These are phyloP conservation scores for Pseudogymnoascus sp. DNA, from an alignment of 2,329 filamentous ascomycete species.

Conservation along the genomic window DNA sequence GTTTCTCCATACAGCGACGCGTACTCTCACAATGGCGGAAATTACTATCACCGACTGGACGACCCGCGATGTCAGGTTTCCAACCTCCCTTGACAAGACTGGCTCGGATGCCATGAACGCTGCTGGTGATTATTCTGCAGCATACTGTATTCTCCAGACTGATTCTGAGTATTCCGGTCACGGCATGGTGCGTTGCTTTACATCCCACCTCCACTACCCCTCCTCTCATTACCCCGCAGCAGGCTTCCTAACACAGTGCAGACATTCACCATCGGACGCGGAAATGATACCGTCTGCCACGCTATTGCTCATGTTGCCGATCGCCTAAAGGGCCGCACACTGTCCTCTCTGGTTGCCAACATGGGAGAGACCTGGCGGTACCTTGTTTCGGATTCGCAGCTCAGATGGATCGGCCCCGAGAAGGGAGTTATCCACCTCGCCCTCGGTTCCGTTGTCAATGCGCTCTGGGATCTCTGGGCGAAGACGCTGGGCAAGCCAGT, in stretches of 20 bases:
- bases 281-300: constrained; percentile 82
- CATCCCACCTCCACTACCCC: not conserved
- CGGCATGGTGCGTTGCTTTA: constrained; percentile 56
- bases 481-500: constrained; percentile 78
- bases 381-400: constrained; percentile 79
- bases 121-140: constrained; percentile 83
- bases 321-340: constrained; percentile 64
- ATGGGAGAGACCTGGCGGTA: constrained; percentile 85
- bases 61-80: constrained; percentile 69
- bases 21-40: constrained; percentile 38
- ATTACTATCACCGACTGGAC: constrained; percentile 66
- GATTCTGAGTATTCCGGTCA: constrained; percentile 66
- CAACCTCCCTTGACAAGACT: constrained; percentile 93
- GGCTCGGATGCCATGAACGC: constrained; percentile 96
- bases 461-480: constrained; percentile 87
- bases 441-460: constrained; percentile 78
- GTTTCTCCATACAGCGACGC: not conserved
- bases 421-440: constrained; percentile 89
- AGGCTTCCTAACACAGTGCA: not conserved
- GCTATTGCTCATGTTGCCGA: constrained; percentile 71
- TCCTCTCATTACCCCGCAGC: not conserved
- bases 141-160: constrained; percentile 88
- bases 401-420: constrained; percentile 87
- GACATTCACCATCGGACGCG: constrained; percentile 73
- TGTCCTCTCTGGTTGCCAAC: constrained; percentile 66